Evolutionary conservation across 116 monocot species (phyloP).

Genomic region (Trichopus zeylanicus): DNA sequence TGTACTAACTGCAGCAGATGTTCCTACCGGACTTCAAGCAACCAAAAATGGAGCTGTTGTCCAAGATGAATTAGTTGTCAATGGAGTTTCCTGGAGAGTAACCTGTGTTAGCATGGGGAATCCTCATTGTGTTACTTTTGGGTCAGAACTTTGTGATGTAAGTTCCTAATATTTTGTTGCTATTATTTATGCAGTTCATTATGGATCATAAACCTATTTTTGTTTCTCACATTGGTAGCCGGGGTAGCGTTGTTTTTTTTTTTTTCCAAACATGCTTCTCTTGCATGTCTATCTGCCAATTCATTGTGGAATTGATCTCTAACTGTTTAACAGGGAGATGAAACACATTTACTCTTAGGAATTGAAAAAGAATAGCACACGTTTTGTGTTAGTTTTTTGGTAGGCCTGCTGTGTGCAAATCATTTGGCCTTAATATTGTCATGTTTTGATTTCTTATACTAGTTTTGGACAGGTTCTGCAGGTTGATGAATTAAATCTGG

Average conservation of each 20-base stretch:
- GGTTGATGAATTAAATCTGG: slow-evolving; percentile 76
- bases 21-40: slow-evolving; percentile 71
- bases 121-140: slow-evolving; percentile 93
- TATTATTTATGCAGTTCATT: too few species aligned
- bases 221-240: too few species aligned
- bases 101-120: slow-evolving; percentile 99
- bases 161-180: too few species aligned
- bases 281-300: too few species aligned
- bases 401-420: background rate
- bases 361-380: too few species aligned
- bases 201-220: too few species aligned
- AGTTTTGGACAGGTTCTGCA: slow-evolving; percentile 38
- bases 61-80: slow-evolving; percentile 51
- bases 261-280: too few species aligned
- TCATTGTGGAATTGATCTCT: too few species aligned
- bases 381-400: too few species aligned
- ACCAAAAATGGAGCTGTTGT: slow-evolving; percentile 68
- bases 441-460: background rate
- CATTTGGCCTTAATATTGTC: background rate
- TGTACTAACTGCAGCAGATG: slow-evolving; percentile 47
- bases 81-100: slow-evolving; percentile 78
- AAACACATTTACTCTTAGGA: too few species aligned
- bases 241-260: too few species aligned
- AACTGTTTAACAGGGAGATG: too few species aligned
- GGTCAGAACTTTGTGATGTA: slow-evolving; percentile 48